These are phyloP conservation scores for Alopecurus myosuroides DNA, from an alignment of 176 grass and related monocot genomes.

Conservation along the genomic window DNA sequence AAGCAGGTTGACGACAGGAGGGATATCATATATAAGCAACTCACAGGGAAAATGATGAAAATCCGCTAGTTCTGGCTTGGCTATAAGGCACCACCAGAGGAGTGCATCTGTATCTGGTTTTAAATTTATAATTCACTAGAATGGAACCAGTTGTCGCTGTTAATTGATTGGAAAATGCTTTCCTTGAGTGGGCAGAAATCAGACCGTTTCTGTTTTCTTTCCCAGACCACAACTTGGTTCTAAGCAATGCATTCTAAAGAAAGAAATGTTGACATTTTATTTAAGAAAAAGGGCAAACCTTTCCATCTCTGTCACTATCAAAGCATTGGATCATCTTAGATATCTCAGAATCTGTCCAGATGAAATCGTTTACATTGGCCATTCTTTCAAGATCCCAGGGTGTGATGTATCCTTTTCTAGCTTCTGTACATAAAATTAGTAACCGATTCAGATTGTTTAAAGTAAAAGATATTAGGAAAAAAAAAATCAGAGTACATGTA, in stretches of 20 bases:
- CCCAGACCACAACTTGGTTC: neutral
- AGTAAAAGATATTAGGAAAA: slow-evolving; percentile 7
- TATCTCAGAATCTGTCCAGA: slow-evolving; percentile 77
- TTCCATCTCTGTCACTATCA: slow-evolving; percentile 76
- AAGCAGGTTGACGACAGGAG: neutral
- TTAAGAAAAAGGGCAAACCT: slow-evolving; percentile 38
- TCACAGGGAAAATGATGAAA: neutral
- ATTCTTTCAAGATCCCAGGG: slow-evolving; percentile 72
- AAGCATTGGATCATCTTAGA: slow-evolving; percentile 83
- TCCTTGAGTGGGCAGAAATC: neutral
- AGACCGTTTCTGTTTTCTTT: neutral
- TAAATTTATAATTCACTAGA: neutral
- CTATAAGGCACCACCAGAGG: neutral
- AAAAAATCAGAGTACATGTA: neutral
- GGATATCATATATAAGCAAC: neutral
- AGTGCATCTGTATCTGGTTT: neutral
- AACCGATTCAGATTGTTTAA: slow-evolving; percentile 6
- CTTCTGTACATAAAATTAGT: slow-evolving; percentile 46
- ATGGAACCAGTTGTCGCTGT: neutral
- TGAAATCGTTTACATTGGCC: slow-evolving; percentile 79
- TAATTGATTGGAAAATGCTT: neutral
- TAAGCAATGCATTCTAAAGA: neutral
- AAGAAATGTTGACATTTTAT: neutral
- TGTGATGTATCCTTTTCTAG: slow-evolving; percentile 84
- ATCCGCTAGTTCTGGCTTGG: neutral